These are phyloP conservation scores for Aspergillus alliaceus DNA, from an alignment of 2,329 filamentous ascomycete species.

Conservation along the genomic window DNA sequence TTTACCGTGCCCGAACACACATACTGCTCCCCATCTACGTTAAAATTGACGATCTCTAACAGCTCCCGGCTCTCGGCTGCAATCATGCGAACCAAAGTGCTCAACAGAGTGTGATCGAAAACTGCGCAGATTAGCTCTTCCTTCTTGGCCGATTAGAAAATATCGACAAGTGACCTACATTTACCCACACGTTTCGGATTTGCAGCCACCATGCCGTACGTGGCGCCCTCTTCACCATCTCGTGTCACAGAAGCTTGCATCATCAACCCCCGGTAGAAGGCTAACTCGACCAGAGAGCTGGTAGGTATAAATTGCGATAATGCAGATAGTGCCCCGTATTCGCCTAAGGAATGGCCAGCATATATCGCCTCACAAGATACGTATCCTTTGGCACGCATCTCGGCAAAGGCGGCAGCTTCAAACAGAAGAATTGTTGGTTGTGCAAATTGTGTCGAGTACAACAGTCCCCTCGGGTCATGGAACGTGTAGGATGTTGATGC, in stretches of 20 bases:
- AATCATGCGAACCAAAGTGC: slow-evolving; percentile 90
- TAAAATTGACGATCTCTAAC: slow-evolving; percentile 95
- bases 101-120: slow-evolving; percentile 91
- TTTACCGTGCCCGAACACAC: slow-evolving; percentile 61
- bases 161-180: slow-evolving; percentile 8
- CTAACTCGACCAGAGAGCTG: slow-evolving; percentile 89
- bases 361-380: slow-evolving; percentile 93
- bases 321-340: slow-evolving; percentile 92
- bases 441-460: slow-evolving; percentile 96
- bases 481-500: slow-evolving; percentile 95
- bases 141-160: background rate
- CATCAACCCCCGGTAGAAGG: slow-evolving; percentile 95
- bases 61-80: slow-evolving; percentile 87
- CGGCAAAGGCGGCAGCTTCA: slow-evolving; percentile 98
- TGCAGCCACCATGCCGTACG: slow-evolving; percentile 20
- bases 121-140: slow-evolving; percentile 61
- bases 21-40: slow-evolving; percentile 66
- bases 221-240: slow-evolving; percentile 77
- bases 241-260: slow-evolving; percentile 98
- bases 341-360: slow-evolving; percentile 91
- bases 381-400: slow-evolving; percentile 92
- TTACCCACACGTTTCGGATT: slow-evolving; percentile 18
- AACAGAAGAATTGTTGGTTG: slow-evolving; percentile 94
- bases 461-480: slow-evolving; percentile 84
- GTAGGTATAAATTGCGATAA: slow-evolving; percentile 96